Conservation (phyloP, 2,329 filamentous ascomycete species). For the Sarocladium kiliense region DNA sequence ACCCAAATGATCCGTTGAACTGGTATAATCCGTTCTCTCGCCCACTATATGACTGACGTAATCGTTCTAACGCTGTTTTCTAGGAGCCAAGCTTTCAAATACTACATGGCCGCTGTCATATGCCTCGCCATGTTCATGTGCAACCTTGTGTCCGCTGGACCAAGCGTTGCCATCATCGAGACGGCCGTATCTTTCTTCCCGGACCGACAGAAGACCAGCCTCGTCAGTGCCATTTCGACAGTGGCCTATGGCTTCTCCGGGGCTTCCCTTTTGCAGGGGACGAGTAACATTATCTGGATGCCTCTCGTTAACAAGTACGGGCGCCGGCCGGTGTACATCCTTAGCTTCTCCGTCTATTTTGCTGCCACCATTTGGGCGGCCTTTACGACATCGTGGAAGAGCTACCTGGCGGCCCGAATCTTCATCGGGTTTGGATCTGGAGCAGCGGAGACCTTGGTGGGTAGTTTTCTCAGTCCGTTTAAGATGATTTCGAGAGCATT, state of each 20-base stretch:
- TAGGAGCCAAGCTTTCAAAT: too few relatives aligned
- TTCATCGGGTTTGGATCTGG: conserved; percentile 49
- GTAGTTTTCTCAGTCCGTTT: too few relatives aligned
- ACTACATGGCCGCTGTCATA: conserved; percentile 44
- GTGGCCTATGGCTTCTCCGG: conserved; percentile 49
- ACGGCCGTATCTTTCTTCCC: conserved; percentile 44
- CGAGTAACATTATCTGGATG: conserved; percentile 42
- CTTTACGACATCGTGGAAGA: conserved; percentile 33
- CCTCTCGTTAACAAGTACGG: conserved; percentile 41
- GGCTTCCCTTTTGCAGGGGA: conserved; percentile 43
- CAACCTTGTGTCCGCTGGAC: conserved; percentile 53
- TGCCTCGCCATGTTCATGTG: conserved; percentile 50
- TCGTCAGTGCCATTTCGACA: conserved; percentile 31
- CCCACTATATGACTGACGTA: too few relatives aligned
- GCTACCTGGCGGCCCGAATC: conserved; percentile 41
- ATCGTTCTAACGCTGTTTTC: too few relatives aligned
- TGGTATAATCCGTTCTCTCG: too few relatives aligned
- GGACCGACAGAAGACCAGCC: conserved; percentile 21
- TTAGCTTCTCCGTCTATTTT: conserved; percentile 38
- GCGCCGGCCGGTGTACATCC: conserved; percentile 36
- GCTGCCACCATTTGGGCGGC: conserved; percentile 36
- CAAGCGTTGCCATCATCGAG: conserved; percentile 43
- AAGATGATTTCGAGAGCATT: too few relatives aligned
- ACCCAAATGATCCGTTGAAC: too few relatives aligned
- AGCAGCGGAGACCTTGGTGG: too few relatives aligned